A percentile compares a stretch with the other conserved stretches of the same genome.
These are phyloP conservation scores for Medicago lupulina DNA, from an alignment of 306 rosid genomes.

Conservation along the genomic window DNA sequence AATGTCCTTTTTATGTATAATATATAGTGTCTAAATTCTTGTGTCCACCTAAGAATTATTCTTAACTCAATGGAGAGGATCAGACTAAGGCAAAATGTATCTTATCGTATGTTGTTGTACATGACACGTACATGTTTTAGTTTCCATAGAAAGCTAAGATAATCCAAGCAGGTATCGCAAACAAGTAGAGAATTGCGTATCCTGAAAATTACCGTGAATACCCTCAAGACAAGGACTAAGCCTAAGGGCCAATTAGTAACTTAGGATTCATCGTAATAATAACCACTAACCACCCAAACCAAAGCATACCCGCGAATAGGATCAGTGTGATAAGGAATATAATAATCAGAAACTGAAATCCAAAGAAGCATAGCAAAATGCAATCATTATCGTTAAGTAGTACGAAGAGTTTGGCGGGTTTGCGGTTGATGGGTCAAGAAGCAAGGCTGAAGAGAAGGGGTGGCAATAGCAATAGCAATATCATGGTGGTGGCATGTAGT, in stretches of 20 bases:
- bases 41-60: too few relatives aligned
- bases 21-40: too few relatives aligned
- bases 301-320: background rate
- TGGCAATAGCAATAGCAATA: conserved; percentile 40
- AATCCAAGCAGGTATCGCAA: too few relatives aligned
- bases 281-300: background rate
- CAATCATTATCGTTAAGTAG: conserved; percentile 72
- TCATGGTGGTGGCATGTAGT: conserved; percentile 55
- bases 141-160: conserved; percentile 36
- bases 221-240: background rate
- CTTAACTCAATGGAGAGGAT: too few relatives aligned
- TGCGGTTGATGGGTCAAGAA: conserved; percentile 46
- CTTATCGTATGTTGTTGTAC: background rate
- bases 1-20: too few relatives aligned
- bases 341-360: background rate
- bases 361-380: conserved; percentile 43
- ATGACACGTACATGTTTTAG: conserved; percentile 45
- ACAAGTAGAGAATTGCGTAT: too few relatives aligned
- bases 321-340: background rate
- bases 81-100: background rate
- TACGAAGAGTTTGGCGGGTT: conserved; percentile 50
- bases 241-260: conserved; percentile 13
- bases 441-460: conserved; percentile 33
- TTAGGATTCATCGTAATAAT: background rate
- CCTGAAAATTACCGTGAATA: background rate